A percentile compares a stretch with the other conserved stretches of the same genome.
These are phyloP conservation scores for Ustilaginoidea virens DNA, from an alignment of 2,329 filamentous ascomycete genomes.

Conservation along the genomic window DNA sequence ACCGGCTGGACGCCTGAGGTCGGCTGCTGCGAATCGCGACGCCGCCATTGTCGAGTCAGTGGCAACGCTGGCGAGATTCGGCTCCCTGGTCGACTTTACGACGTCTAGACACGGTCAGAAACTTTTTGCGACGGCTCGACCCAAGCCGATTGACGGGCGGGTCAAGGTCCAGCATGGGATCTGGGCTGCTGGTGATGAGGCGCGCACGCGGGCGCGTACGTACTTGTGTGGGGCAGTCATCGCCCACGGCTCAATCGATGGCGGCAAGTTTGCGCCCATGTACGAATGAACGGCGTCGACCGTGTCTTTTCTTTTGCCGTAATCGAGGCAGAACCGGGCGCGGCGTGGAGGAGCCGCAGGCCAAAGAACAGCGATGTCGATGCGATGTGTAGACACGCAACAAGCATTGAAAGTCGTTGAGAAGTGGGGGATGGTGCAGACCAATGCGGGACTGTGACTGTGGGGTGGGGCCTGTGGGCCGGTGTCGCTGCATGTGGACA, in stretches of 20 bases:
- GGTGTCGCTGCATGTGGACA: no score
- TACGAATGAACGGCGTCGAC: slow-evolving; percentile 10
- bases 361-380: no score
- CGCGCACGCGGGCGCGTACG: slow-evolving; percentile 12
- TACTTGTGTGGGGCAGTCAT: slow-evolving; percentile 28
- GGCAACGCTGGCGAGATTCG: slow-evolving; percentile 10
- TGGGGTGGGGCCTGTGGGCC: no score
- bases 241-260: slow-evolving; percentile 32
- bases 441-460: no score
- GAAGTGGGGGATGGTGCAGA: no score
- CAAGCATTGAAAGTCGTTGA: no score
- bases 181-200: not conserved
- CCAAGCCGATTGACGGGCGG: not conserved
- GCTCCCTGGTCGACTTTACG: slow-evolving; percentile 25
- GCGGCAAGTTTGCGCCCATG: slow-evolving; percentile 28
- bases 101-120: slow-evolving; percentile 17
- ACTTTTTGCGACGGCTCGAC: slow-evolving; percentile 3
- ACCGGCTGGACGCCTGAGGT: slow-evolving; percentile 36
- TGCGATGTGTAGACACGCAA: no score
- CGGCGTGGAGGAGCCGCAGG: no score
- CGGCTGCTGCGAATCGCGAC: slow-evolving; percentile 28
- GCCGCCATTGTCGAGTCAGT: slow-evolving; percentile 25
- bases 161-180: slow-evolving; percentile 1
- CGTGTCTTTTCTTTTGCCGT: no score
- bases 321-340: no score